Conservation (phyloP, 441 rosid species). For the Eutrema salsugineum region DNA sequence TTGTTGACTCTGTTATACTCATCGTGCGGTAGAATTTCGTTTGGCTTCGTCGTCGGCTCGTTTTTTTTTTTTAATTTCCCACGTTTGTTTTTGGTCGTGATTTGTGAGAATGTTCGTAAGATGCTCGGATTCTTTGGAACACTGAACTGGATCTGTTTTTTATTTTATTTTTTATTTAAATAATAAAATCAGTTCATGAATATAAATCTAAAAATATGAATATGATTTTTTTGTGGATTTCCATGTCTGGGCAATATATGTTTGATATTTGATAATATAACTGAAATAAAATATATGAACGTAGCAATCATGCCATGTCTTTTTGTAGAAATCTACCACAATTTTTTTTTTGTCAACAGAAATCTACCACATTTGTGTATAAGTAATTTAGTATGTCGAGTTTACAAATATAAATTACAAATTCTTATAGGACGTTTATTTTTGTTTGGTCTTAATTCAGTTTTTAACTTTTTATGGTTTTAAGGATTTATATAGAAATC, state of each 20-base stretch:
- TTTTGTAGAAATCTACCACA: constrained; percentile 8
- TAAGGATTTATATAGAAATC: no score
- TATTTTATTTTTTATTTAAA: background rate
- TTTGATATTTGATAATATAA: background rate
- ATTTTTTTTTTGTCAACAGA: no score
- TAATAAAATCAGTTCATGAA: background rate
- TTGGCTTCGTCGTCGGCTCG: constrained; percentile 14
- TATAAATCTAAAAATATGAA: background rate
- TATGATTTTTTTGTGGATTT: constrained; percentile 19
- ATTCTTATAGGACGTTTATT: background rate
- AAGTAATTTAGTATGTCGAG: background rate
- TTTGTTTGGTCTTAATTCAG: background rate
- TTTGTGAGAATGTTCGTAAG: constrained; percentile 9
- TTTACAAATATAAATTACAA: background rate
- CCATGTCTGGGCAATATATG: constrained; percentile 15
- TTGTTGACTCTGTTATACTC: background rate
- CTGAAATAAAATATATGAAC: constrained; percentile 9
- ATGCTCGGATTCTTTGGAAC: background rate
- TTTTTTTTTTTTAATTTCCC: background rate
- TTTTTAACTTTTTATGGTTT: background rate
- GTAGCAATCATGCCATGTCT: constrained; percentile 26
- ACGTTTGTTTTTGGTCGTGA: constrained; percentile 21
- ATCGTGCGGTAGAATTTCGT: constrained; percentile 30
- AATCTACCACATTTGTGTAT: background rate
- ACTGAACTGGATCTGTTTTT: background rate